phyloP scores from a whole-genome alignment of 2,329 filamentous ascomycete species.

The Beauveria varroae region DNA sequence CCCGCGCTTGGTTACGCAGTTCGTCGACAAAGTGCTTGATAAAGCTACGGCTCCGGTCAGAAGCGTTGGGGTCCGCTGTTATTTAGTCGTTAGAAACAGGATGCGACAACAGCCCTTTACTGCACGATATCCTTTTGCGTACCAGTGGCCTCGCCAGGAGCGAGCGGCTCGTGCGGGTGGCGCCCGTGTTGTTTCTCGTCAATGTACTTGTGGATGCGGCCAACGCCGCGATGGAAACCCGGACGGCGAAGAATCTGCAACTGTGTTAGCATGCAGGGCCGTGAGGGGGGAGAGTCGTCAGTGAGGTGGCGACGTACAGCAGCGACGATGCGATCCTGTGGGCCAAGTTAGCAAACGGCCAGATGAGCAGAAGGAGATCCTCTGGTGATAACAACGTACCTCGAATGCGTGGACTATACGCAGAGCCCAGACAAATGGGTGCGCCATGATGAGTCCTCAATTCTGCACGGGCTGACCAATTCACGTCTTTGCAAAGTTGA shows the following conservation, averaged over 20 bases:
- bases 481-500: background rate
- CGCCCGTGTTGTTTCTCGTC: constrained; percentile 42
- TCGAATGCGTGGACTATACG: constrained; percentile 28
- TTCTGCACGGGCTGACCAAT: background rate
- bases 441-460: constrained; percentile 20
- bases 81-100: background rate
- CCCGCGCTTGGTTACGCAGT: constrained; percentile 41
- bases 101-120: background rate
- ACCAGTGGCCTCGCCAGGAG: constrained; percentile 46
- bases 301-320: constrained; percentile 18
- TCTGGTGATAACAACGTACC: constrained; percentile 14
- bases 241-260: constrained; percentile 42
- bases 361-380: background rate
- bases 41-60: constrained; percentile 25
- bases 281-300: background rate
- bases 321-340: constrained; percentile 26
- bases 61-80: constrained; percentile 26
- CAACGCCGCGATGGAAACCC: constrained; percentile 44
- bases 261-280: constrained; percentile 1
- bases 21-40: constrained; percentile 43
- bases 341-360: background rate
- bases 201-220: constrained; percentile 42
- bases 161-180: constrained; percentile 42
- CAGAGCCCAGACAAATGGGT: constrained; percentile 24
- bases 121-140: constrained; percentile 6